Percentiles rank a stretch among this genome's conserved stretches.
phyloP scores from a whole-genome alignment of 495 filamentous ascomycete species.

The Trichoderma virens region DNA sequence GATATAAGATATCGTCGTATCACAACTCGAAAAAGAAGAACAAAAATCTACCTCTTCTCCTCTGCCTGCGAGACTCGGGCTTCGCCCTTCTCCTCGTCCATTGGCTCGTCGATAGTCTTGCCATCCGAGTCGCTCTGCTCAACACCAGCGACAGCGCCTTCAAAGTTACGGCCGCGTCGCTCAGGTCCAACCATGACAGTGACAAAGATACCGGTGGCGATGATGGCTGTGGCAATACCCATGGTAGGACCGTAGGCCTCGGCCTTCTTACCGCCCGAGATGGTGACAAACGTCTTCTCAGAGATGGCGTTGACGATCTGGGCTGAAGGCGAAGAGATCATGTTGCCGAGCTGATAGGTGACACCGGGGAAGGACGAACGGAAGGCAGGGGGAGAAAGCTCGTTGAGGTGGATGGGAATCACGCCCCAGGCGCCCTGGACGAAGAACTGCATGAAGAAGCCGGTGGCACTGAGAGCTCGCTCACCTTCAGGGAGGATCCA shows the following conservation, averaged over 20 bases:
- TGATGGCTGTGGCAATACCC: slow-evolving; percentile 64
- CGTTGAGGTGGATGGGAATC: slow-evolving; percentile 71
- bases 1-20: background rate
- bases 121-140: background rate
- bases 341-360: slow-evolving; percentile 70
- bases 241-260: slow-evolving; percentile 63
- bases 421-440: slow-evolving; percentile 74
- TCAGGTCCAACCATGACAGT: slow-evolving; percentile 57
- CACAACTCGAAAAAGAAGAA: background rate
- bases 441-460: slow-evolving; percentile 74
- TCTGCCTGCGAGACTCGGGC: background rate
- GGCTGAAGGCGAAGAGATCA: slow-evolving; percentile 63
- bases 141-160: slow-evolving; percentile 30
- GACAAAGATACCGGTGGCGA: slow-evolving; percentile 52
- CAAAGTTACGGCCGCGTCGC: slow-evolving; percentile 60
- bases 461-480: slow-evolving; percentile 50
- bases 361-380: slow-evolving; percentile 60
- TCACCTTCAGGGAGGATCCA: slow-evolving; percentile 61
- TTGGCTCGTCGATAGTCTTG: background rate
- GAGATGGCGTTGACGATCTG: slow-evolving; percentile 65
- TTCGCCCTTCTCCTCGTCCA: background rate
- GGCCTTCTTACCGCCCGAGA: slow-evolving; percentile 39
- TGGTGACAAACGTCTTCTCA: slow-evolving; percentile 44
- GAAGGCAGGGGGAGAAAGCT: slow-evolving; percentile 66
- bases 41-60: background rate